Percentiles rank a stretch among this genome's conserved stretches.
These are phyloP conservation scores for Candida montana DNA, from an alignment of 805 yeast genomes.

Conservation along the genomic window DNA sequence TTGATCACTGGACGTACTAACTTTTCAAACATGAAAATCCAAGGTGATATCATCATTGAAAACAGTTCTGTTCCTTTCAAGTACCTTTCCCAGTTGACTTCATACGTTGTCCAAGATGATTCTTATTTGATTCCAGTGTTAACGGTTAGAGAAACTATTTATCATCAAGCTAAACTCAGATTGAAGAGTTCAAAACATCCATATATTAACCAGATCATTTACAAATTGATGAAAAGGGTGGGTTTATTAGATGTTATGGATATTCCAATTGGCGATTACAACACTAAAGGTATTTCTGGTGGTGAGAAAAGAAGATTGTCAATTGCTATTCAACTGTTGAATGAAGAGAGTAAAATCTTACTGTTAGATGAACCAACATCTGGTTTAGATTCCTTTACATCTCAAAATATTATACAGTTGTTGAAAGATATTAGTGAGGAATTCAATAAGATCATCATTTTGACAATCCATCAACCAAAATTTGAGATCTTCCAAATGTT, in stretches of 20 bases:
- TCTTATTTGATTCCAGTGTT: conserved; percentile 62
- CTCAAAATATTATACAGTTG: conserved; percentile 59
- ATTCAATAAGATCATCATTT: conserved; percentile 61
- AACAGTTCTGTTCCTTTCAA: conserved; percentile 29
- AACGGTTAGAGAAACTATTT: conserved; percentile 74
- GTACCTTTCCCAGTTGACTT: conserved; percentile 38
- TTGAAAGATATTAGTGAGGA: conserved; percentile 47
- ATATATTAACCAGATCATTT: conserved; percentile 44
- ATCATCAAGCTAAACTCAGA: conserved; percentile 65
- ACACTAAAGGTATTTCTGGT: conserved; percentile 62
- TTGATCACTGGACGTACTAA: conserved; percentile 51
- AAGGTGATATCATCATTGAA: conserved; percentile 44
- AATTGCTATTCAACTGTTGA: conserved; percentile 71
- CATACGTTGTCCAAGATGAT: conserved; percentile 82
- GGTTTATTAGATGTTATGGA: conserved; percentile 45
- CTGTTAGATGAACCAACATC: conserved; percentile 87
- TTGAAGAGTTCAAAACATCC: conserved; percentile 40
- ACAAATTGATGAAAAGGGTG: conserved; percentile 53
- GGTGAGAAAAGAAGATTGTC: conserved; percentile 83
- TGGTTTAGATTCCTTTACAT: conserved; percentile 78
- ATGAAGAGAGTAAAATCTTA: conserved; percentile 58
- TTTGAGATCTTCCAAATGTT: conserved; percentile 57
- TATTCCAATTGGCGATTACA: conserved; percentile 47
- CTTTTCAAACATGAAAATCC: conserved; percentile 20
- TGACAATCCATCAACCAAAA: conserved; percentile 84